These are phyloP conservation scores for Pichia insulana DNA, from an alignment of 805 yeast species.

Conservation along the genomic window DNA sequence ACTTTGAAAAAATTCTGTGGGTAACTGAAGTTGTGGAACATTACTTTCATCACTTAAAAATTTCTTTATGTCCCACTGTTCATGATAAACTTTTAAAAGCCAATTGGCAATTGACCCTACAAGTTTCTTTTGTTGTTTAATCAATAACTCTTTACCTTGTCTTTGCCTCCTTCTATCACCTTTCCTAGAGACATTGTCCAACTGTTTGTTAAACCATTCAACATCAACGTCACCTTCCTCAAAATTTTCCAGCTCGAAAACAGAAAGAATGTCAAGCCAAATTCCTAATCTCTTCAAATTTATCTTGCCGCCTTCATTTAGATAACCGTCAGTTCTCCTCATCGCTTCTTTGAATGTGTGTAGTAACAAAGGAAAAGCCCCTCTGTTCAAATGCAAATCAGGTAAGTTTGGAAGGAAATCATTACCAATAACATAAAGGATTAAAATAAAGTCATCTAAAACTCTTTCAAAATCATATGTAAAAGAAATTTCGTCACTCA, in stretches of 20 bases:
- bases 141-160: slow-evolving; percentile 52
- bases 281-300: slow-evolving; percentile 61
- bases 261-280: slow-evolving; percentile 69
- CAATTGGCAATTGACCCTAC: slow-evolving; percentile 50
- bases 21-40: slow-evolving; percentile 39
- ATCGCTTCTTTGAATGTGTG: slow-evolving; percentile 81
- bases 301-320: slow-evolving; percentile 76
- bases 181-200: slow-evolving; percentile 66
- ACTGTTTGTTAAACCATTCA: slow-evolving; percentile 83
- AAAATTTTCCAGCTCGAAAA: slow-evolving; percentile 78
- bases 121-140: slow-evolving; percentile 68
- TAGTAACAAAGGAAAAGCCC: slow-evolving; percentile 89
- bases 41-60: slow-evolving; percentile 30
- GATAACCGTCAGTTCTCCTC: slow-evolving; percentile 67
- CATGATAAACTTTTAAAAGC: slow-evolving; percentile 28
- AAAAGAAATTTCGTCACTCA: slow-evolving; percentile 55
- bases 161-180: slow-evolving; percentile 64
- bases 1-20: slow-evolving; percentile 36
- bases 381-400: slow-evolving; percentile 84
- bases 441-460: slow-evolving; percentile 84
- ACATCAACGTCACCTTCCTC: slow-evolving; percentile 78
- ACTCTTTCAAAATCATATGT: slow-evolving; percentile 79
- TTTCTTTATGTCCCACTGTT: slow-evolving; percentile 27
- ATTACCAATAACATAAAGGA: slow-evolving; percentile 92
- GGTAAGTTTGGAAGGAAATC: slow-evolving; percentile 97